Evolutionary conservation across 805 yeast species (phyloP).

Genomic region (Suhomyces vadensis): DNA sequence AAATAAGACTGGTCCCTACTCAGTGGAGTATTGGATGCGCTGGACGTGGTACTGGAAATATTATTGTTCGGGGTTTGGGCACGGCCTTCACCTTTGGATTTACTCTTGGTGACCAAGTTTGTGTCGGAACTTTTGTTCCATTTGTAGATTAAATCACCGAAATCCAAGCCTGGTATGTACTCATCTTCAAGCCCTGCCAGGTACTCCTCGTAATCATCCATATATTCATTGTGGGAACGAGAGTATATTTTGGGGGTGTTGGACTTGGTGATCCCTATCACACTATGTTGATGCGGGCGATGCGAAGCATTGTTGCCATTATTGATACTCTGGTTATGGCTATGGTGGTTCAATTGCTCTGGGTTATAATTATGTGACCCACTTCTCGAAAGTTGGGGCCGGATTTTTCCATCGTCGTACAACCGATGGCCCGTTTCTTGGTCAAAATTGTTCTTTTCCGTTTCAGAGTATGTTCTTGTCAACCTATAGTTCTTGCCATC

Average conservation of each 20-base stretch:
- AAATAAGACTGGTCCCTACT: constrained; percentile 40
- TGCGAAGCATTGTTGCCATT: constrained; percentile 8
- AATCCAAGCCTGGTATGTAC: constrained; percentile 71
- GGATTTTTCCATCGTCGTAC: constrained; percentile 52
- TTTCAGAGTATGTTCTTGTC: constrained; percentile 63
- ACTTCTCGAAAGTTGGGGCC: constrained; percentile 36
- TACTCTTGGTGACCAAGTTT: constrained; percentile 8
- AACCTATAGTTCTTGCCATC: constrained; percentile 17
- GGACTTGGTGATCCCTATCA: constrained; percentile 7
- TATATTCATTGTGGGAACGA: constrained; percentile 28
- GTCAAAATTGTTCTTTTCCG: constrained; percentile 62
- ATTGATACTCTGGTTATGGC: constrained; percentile 9
- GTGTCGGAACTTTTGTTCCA: constrained; percentile 43
- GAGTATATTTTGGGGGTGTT: constrained; percentile 27
- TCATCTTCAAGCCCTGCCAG: constrained; percentile 67
- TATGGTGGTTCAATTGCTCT: constrained; percentile 15
- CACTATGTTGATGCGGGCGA: constrained; percentile 13
- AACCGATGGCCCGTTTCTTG: constrained; percentile 53
- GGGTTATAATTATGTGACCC: constrained; percentile 8
- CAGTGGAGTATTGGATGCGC: constrained; percentile 28
- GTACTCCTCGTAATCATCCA: constrained; percentile 17
- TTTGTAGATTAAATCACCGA: constrained; percentile 45
- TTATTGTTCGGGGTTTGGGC: background rate
- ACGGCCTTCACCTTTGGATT: constrained; percentile 1
- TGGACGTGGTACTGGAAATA: constrained; percentile 5